A percentile compares a stretch with the other conserved stretches of the same genome.
These are phyloP conservation scores for Aspergillus sp. DNA, from an alignment of 2,329 filamentous ascomycete genomes.

Conservation along the genomic window DNA sequence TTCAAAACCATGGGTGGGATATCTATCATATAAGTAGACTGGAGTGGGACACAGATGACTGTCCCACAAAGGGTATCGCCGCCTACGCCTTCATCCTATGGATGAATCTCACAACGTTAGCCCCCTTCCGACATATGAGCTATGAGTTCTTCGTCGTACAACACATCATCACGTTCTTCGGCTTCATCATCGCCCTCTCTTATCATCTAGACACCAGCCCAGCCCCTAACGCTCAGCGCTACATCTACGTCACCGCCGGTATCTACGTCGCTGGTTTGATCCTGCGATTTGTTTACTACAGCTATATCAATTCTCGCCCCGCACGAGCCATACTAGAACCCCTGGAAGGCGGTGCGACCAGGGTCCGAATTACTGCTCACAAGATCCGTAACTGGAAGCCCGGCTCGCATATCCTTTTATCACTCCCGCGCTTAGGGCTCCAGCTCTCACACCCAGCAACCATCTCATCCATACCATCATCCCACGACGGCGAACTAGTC, in stretches of 20 bases:
- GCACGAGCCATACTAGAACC: neutral
- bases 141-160: neutral
- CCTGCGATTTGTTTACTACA: neutral
- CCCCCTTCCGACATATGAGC: neutral
- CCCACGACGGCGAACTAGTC: neutral
- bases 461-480: neutral
- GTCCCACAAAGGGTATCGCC: neutral
- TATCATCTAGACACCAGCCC: neutral
- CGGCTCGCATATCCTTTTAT: neutral
- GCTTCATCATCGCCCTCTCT: neutral
- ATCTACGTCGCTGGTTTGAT: neutral
- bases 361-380: neutral
- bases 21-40: neutral
- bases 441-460: conserved; percentile 1
- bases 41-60: neutral
- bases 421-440: neutral
- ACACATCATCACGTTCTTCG: conserved; percentile 1
- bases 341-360: neutral
- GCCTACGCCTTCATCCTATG: conserved; percentile 2
- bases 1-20: neutral
- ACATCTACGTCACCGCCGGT: neutral
- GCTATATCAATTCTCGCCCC: neutral
- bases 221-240: neutral
- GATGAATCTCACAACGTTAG: neutral
- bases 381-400: neutral